Evolutionary conservation across 208 protist species (phyloP).

Genomic region (Leishmania martiniquensis): DNA sequence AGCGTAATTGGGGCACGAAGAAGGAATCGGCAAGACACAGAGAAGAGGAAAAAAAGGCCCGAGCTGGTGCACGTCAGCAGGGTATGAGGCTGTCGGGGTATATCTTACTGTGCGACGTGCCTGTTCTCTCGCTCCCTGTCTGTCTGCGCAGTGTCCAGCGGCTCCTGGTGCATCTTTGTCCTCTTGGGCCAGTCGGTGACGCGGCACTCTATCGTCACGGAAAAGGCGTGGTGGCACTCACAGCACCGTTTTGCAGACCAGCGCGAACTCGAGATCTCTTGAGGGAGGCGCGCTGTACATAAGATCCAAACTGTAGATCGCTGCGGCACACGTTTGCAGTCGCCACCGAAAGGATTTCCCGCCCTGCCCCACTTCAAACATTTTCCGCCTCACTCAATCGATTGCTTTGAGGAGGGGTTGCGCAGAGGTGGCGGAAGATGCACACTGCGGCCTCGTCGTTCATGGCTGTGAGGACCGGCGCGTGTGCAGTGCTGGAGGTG

Average conservation of each 20-base stretch:
- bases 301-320: not conserved
- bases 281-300: not conserved
- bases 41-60: not conserved
- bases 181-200: not conserved
- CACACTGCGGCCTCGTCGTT: slow-evolving; percentile 16
- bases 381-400: not conserved
- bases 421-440: slow-evolving; percentile 4
- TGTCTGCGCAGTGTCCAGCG: not conserved
- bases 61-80: not conserved
- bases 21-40: not conserved
- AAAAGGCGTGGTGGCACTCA: not conserved
- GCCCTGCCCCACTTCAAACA: not conserved
- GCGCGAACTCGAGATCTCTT: not conserved
- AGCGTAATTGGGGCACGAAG: too few relatives aligned
- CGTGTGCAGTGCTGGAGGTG: slow-evolving; percentile 18
- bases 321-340: not conserved
- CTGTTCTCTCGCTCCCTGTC: not conserved
- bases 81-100: not conserved
- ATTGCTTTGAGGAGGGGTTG: not conserved
- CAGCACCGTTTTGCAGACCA: not conserved
- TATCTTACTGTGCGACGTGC: not conserved
- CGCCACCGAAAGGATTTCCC: not conserved
- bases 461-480: slow-evolving; percentile 18
- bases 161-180: not conserved
- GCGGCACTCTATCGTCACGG: not conserved